phyloP scores from a whole-genome alignment of 2,329 filamentous ascomycete genomes.

The Talaromyces sp. region DNA sequence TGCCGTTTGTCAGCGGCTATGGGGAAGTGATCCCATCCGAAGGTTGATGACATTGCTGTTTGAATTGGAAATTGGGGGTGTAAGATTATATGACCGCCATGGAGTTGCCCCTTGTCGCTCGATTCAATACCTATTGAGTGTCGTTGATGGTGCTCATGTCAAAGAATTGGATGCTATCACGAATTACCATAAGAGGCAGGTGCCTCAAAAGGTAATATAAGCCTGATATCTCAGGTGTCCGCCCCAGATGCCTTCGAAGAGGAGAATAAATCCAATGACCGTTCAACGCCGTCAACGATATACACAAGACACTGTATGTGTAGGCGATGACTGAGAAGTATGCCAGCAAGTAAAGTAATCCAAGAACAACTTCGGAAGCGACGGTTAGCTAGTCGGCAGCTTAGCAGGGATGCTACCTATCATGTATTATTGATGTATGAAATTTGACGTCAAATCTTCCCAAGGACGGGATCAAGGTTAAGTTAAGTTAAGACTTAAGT shows the following conservation, averaged over 20 bases:
- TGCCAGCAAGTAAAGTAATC: neutral
- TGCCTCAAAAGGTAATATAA: neutral
- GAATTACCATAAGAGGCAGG: neutral
- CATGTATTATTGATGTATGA: neutral
- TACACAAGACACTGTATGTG: neutral
- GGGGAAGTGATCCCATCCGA: constrained; percentile 5
- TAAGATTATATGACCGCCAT: neutral
- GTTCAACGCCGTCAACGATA: neutral
- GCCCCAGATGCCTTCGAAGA: neutral
- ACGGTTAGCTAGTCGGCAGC: neutral
- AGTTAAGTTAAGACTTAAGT: no score
- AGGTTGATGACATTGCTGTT: neutral
- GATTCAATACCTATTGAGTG: neutral
- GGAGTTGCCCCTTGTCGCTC: neutral
- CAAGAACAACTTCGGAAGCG: neutral
- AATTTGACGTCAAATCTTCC: no score
- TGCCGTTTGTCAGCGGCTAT: neutral
- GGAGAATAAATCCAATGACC: neutral
- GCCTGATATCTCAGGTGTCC: neutral
- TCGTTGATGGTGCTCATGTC: neutral
- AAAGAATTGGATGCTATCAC: neutral
- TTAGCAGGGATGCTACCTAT: neutral
- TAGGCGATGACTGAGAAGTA: neutral
- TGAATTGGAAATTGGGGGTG: neutral
- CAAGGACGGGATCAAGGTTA: no score